Base-by-base conservation (phyloP, 1,284 basidiomycete species). In the Ceratobasidium theobromae region DNA sequence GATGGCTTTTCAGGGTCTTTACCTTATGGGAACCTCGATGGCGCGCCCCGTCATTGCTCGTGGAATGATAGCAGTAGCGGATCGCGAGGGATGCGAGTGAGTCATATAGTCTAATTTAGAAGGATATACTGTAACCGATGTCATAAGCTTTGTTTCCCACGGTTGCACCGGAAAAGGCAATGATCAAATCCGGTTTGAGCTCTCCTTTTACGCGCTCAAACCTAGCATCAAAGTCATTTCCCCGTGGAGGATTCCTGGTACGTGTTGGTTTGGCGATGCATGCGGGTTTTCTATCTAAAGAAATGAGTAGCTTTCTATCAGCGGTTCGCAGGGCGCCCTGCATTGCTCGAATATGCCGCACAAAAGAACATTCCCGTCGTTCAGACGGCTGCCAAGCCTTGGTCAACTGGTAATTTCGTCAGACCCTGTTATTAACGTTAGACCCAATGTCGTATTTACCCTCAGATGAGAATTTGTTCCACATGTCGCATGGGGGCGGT, bases 121-220 rank as follows among this genome's bases (percentile, higher is more conserved):
- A 14, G 18, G 16, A 21, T 62, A 64, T 67, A 53, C 53, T 53
- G 27, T 45, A 8, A 3, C 57, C 67, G 12, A 45, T 16, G n/a
- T n/a, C 68, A n/a, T n/a, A n/a, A 94, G 92, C 78, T 99, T 85
- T 76, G 96, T 99, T 71, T 90, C 95, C 40, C 97, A 99, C 79
- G 96, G 96, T 41, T 99, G 96, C 84, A 99, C 96, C 51, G 96
- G 96, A 67, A 99, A 99, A 82, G 96, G 96, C 67, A 99, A 99
- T 78, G 96, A 99, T 79, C 97, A 99, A 81, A 97, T 99, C 72
- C 92, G 97, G 69, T 99, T 99, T 78, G 97, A 99, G 77, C 88
- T 99, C 67, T 95, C 97, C 8, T 99, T 99, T 82, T 99, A 99
- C 78, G 96, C 94, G 66, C 85, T 99, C 73, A 95, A 97, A 78